Evolutionary conservation across 768 basidiomycete species (phyloP), one percentile per base, ranked within the genome.

Genomic region (Leucosporidium yakuticum): DNA sequence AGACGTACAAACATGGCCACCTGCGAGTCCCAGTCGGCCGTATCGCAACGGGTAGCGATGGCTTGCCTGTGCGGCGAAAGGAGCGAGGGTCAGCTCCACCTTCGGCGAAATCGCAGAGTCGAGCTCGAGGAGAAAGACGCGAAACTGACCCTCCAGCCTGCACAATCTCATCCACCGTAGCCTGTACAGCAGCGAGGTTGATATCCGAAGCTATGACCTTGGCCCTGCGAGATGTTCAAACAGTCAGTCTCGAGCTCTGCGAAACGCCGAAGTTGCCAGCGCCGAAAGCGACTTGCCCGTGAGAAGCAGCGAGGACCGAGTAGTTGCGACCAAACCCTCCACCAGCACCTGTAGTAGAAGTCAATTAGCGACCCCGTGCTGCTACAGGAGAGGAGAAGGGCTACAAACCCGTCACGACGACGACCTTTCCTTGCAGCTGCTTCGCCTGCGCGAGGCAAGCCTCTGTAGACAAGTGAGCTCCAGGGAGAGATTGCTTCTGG

Each of bases 151-250:
- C 66, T 54, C 70, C 70, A 3, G 20, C 39, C 2, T 54, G 34
- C 3, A 20, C n/a, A 44, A 71, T 65, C 34, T 67, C 70, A 36
- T 68, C 55, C 1, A 50, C 66, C 29, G 68, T 66, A 8, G 19
- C n/a, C 20, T 58, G 47, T 0, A 65, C 66, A 11, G 9, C 34
- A 20, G 54, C 55, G 11, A 57, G 25, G 11, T 34, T 34, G 2
- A 67, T 5, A 23, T 68, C 70, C 32, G 56, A 60, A 36, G 65
- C 15, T 1, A 68, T 66, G n/a, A 71, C 55, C 34, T 71, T 71
- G 12, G 70, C 70, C 0, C 69, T 69, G 51, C 4, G 9, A 34
- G 29, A 5, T 6, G 27, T 29, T 25, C 19, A 2, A 5, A 32
- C 17, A 15, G 36, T 15, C 14, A 2, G 21, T 7, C 50, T 27